Base-by-base conservation (phyloP, 2,329 filamentous ascomycete species). In the Fusarium nematophilum region DNA sequence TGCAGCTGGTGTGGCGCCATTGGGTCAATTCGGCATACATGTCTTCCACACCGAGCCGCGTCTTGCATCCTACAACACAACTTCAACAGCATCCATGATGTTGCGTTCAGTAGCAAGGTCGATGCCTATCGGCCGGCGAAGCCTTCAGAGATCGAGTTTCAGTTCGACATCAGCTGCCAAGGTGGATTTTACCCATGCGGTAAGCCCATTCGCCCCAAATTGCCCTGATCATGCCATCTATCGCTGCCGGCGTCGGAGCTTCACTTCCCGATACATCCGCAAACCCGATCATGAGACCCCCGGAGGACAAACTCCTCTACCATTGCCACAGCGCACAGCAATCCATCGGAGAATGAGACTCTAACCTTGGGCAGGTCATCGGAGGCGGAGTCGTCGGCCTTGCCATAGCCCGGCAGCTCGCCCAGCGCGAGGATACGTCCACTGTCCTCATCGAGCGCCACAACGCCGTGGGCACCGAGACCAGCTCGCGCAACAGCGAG, bases 401-500 rank as follows among this genome's bases (percentile, higher is more conserved):
- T 2, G 90, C 93, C 8, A 85, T 93, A 50, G 91, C 92, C 5
- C 85, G 90, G 5, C 83, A 88, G 60, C 83, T 97, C 18, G 87
- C 92, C 48, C 84, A 86, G 21, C 79, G 82, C 55, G 80, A 86
- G 26, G 79, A 81, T 15, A 82, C 83, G 6, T 86, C 85, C 3
- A 94, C 91, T 0, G 82, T 97, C 10, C 80, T 97, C 48, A 86
- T 97, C 2, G 93, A 97, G 76, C 87, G 90, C 21, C 91, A 97
- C 79, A 76, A 81, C 17, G 81, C 84, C 44, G 82, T 91, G 21
- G 93, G 93, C 43, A 94, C 87, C 23, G 93, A 97, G 78, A 97
- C 93, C 1, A 93, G 90, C 60, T 91, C 90, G 63, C 88, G 93
- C 65, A 97, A 97, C 79, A 94, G 90, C 71, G 93, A 98, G 83